A percentile compares a stretch with the other conserved stretches of the same genome.
phyloP scores from a whole-genome alignment of 345 rosid genomes.

The Eucalyptus tenuipes region DNA sequence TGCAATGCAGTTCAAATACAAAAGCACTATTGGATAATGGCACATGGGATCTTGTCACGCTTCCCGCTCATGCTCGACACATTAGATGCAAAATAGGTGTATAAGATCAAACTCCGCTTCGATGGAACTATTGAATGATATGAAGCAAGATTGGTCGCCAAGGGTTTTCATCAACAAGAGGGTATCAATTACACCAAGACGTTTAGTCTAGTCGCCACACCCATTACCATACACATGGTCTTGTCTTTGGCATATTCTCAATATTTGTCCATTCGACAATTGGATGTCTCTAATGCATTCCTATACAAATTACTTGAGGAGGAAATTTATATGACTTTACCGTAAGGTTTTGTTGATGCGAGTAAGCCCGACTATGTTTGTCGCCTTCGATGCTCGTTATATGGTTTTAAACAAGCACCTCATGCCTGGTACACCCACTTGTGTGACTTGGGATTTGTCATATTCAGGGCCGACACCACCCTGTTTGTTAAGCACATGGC shows the following conservation, averaged over 20 bases:
- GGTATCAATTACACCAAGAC: background rate
- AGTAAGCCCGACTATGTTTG: background rate
- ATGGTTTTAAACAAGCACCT: background rate
- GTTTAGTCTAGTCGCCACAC: background rate
- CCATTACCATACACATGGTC: background rate
- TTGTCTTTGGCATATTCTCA: background rate
- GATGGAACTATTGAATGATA: too few species aligned
- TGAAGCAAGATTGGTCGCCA: background rate
- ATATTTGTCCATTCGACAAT: background rate
- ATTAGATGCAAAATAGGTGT: too few species aligned
- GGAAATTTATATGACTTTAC: background rate
- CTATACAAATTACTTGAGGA: background rate
- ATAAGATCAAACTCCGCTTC: too few species aligned
- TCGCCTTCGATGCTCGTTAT: background rate
- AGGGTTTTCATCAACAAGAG: background rate
- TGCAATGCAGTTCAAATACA: too few species aligned
- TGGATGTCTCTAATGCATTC: background rate
- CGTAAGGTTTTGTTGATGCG: background rate
- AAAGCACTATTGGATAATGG: too few species aligned
- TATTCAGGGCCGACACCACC: background rate
- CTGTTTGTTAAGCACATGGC: background rate
- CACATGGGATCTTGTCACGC: too few species aligned
- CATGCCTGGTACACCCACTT: background rate
- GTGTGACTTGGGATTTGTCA: background rate
- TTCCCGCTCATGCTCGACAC: too few species aligned